These are phyloP conservation scores for Gymnopilus junonius DNA, from an alignment of 768 basidiomycete genomes.

Conservation along the genomic window DNA sequence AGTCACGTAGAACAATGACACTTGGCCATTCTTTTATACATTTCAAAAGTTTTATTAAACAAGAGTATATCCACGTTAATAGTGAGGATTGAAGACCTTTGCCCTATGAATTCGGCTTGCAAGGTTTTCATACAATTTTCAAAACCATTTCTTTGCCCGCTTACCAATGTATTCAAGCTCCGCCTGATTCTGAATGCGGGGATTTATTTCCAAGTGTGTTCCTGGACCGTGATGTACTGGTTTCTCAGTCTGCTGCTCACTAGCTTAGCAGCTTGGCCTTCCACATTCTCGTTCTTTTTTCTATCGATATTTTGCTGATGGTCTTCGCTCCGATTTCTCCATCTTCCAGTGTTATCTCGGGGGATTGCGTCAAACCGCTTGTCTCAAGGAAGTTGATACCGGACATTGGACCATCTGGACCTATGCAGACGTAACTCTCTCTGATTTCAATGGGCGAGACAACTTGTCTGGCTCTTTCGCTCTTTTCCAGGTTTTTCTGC, in stretches of 20 bases:
- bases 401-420: background rate
- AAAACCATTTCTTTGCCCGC: too few relatives aligned
- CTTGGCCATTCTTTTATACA: too few relatives aligned
- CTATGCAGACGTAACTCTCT: background rate
- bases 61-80: too few relatives aligned
- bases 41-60: too few relatives aligned
- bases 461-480: too few relatives aligned
- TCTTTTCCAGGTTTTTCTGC: background rate
- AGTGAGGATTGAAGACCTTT: background rate
- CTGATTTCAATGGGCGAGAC: background rate
- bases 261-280: too few relatives aligned
- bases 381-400: background rate
- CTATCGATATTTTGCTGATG: too few relatives aligned
- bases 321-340: background rate
- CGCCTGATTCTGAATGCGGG: background rate
- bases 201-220: background rate
- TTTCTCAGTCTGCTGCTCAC: background rate
- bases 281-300: too few relatives aligned
- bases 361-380: background rate
- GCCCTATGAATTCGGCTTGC: background rate
- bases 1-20: constrained; percentile 6
- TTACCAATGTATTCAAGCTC: background rate
- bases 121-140: background rate
- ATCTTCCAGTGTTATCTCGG: background rate
- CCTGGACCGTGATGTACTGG: background rate